Conservation (phyloP, 1,139 yeast species). For the Candida sanyaensis region DNA sequence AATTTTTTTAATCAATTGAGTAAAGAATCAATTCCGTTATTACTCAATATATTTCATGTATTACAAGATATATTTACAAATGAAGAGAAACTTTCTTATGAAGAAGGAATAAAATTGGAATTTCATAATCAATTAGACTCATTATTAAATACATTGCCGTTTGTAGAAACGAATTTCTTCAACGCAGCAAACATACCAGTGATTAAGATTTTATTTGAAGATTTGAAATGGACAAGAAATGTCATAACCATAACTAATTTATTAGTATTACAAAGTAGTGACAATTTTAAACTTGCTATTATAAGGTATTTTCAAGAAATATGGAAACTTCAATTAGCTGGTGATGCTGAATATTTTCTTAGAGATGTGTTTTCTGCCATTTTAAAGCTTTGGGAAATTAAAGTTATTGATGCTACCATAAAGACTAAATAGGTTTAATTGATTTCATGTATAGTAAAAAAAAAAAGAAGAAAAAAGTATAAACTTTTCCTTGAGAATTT, state of each 20-base stretch:
- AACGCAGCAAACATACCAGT: background rate
- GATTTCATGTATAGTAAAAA: background rate
- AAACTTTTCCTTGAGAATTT: background rate
- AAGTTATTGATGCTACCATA: conserved; percentile 3
- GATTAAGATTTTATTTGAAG: conserved; percentile 5
- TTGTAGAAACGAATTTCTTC: background rate
- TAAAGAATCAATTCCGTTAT: conserved; percentile 3
- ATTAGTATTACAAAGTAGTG: conserved; percentile 1
- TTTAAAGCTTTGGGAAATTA: conserved; percentile 10
- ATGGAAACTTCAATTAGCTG: conserved; percentile 7
- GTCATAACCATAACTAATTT: conserved; percentile 7
- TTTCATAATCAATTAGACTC: conserved; percentile 7
- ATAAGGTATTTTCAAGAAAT: conserved; percentile 6
- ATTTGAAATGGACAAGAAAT: conserved; percentile 8
- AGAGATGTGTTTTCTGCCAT: conserved; percentile 9
- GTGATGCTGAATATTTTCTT: conserved; percentile 5
- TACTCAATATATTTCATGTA: conserved; percentile 5
- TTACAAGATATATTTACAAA: conserved; percentile 3
- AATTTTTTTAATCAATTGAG: background rate
- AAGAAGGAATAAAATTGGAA: conserved; percentile 4
- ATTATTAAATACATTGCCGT: conserved; percentile 2
- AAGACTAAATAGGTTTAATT: background rate
- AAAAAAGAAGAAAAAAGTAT: no score
- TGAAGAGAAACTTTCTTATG: conserved; percentile 1
- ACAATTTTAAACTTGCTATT: conserved; percentile 5